Evolutionary conservation across 495 filamentous ascomycete species (phyloP).

Genomic region (Filosporella fistucella): DNA sequence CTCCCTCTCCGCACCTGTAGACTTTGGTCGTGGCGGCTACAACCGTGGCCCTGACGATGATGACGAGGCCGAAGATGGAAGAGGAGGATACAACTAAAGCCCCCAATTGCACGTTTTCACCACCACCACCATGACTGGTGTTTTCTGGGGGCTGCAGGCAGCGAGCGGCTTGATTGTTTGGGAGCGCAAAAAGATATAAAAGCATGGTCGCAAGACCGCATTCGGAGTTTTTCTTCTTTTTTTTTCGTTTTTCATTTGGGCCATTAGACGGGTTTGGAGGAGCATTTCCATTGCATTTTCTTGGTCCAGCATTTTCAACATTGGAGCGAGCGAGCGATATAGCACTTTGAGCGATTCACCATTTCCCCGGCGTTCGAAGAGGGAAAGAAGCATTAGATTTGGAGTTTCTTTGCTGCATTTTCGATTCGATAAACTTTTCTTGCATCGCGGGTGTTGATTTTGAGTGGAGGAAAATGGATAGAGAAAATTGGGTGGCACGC

Average conservation of each 20-base stretch:
- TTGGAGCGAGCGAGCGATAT: too few species aligned
- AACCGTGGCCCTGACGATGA: conserved; percentile 16
- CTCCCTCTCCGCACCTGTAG: neutral
- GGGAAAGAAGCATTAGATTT: conserved; percentile 9
- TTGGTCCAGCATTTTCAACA: neutral
- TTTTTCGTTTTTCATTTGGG: neutral
- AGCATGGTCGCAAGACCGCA: conserved; percentile 9
- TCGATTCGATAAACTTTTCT: neutral
- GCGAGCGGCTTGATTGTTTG: too few species aligned
- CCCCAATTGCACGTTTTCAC: neutral
- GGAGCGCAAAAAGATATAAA: too few species aligned
- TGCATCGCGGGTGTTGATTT: neutral
- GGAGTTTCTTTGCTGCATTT: conserved; percentile 12
- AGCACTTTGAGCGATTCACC: too few species aligned
- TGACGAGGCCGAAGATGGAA: conserved; percentile 27
- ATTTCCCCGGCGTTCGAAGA: conserved; percentile 21
- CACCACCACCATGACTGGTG: too few species aligned
- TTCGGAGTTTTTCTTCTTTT: neutral
- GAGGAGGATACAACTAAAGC: conserved; percentile 44
- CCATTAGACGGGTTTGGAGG: too few species aligned
- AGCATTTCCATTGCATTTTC: conserved; percentile 11
- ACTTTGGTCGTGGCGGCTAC: conserved; percentile 27
- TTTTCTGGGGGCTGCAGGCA: neutral
- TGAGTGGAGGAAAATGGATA: neutral
- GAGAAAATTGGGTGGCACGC: neutral